phyloP scores from a whole-genome alignment of 2,329 filamentous ascomycete genomes.

The Fusarium pseudograminearum region DNA sequence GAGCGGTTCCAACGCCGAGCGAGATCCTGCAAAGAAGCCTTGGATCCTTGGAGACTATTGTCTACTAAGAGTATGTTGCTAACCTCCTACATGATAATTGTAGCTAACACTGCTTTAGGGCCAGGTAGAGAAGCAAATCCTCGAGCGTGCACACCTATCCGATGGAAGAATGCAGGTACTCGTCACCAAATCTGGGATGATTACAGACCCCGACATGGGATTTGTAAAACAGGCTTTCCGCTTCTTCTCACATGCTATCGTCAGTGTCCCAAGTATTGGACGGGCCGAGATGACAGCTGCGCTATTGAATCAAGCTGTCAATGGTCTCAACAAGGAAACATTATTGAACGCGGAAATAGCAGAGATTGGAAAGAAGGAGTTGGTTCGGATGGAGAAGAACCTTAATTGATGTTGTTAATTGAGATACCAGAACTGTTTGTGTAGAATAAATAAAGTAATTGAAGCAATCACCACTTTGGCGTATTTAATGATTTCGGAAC shows the following conservation, averaged over 20 bases:
- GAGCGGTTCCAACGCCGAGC: conserved; percentile 59
- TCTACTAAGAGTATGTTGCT: conserved; percentile 59
- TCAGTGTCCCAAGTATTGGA: conserved; percentile 52
- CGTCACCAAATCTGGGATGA: conserved; percentile 59
- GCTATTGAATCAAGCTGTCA: conserved; percentile 58
- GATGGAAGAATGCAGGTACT: conserved; percentile 53
- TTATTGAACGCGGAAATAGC: conserved; percentile 58
- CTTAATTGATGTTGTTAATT: not conserved
- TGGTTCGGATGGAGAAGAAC: not conserved
- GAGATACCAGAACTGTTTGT: not conserved
- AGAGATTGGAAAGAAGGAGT: conserved; percentile 49
- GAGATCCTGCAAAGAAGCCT: conserved; percentile 60
- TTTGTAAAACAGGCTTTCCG: conserved; percentile 8
- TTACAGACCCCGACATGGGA: conserved; percentile 44
- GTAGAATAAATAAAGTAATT: not conserved
- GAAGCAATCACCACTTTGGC: not conserved
- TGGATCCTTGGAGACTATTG: conserved; percentile 55
- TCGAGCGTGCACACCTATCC: conserved; percentile 56
- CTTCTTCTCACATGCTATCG: conserved; percentile 21
- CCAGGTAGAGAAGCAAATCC: conserved; percentile 58
- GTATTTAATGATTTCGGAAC: no score
- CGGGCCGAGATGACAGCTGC: conserved; percentile 56
- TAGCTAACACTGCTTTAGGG: conserved; percentile 52
- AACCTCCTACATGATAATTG: no score
- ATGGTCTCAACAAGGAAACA: conserved; percentile 61